phyloP scores from a whole-genome alignment of 148 eudicot species.

The Vaccinium darrowii region DNA sequence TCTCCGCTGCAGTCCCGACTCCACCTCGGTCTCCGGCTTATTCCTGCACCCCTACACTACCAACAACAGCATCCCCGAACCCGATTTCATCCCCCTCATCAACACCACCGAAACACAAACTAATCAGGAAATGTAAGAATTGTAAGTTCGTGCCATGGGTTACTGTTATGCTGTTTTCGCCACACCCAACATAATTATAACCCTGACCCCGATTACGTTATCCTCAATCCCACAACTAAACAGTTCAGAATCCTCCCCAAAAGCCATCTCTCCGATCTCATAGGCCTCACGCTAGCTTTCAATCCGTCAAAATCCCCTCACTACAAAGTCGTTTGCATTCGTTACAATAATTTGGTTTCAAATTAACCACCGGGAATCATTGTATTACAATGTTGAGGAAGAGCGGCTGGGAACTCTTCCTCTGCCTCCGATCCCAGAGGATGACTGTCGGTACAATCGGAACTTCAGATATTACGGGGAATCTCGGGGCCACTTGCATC shows the following conservation, averaged over 20 bases:
- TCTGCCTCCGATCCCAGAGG: background rate
- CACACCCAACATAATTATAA: too few species aligned
- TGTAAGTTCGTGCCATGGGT: background rate
- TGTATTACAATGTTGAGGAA: constrained; percentile 19
- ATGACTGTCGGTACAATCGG: background rate
- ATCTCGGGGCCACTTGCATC: constrained; percentile 17
- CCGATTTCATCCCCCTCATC: background rate
- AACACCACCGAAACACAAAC: too few species aligned
- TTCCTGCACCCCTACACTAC: background rate
- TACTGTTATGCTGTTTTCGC: background rate
- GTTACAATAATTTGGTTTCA: too few species aligned
- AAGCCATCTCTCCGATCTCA: background rate
- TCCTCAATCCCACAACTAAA: constrained; percentile 5
- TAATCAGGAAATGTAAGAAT: background rate
- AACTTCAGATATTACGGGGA: constrained; percentile 1
- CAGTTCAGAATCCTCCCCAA: background rate
- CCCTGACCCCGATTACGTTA: background rate
- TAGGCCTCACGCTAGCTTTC: background rate
- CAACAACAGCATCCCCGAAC: background rate
- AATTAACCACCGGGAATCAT: background rate
- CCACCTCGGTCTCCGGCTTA: background rate
- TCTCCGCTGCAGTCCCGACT: background rate
- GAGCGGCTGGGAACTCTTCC: constrained; percentile 15
- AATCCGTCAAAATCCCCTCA: constrained; percentile 9
- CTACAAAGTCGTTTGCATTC: background rate